These are phyloP conservation scores for Penicillium sp. DNA, from an alignment of 2,329 filamentous ascomycete genomes.

Conservation along the genomic window DNA sequence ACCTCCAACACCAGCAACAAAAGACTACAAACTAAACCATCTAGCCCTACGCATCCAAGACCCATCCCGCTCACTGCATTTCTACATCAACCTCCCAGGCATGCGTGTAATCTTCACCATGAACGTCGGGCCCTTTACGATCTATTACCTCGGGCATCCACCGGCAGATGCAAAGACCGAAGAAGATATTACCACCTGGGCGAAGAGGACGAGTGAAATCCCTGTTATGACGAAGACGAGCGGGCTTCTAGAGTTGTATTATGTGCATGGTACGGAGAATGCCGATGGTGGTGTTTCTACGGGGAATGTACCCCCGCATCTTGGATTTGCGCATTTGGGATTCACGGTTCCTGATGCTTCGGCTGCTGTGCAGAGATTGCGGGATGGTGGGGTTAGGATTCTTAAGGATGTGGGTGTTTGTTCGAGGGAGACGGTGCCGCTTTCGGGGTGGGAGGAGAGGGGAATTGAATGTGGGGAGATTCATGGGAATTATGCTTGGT, in stretches of 20 bases:
- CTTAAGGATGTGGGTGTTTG: slow-evolving; percentile 36
- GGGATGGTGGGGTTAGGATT: slow-evolving; percentile 29
- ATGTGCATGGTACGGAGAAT: slow-evolving; percentile 37
- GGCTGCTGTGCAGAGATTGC: slow-evolving; percentile 31
- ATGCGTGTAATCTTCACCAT: slow-evolving; percentile 42
- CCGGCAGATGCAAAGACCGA: slow-evolving; percentile 25
- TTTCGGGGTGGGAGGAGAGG: slow-evolving; percentile 36
- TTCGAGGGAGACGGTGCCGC: slow-evolving; percentile 29
- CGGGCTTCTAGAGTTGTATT: slow-evolving; percentile 39
- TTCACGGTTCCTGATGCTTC: slow-evolving; percentile 41
- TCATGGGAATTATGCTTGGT: slow-evolving; percentile 34
- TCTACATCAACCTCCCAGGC: slow-evolving; percentile 40
- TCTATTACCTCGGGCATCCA: slow-evolving; percentile 43
- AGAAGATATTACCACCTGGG: slow-evolving; percentile 31
- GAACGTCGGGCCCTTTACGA: slow-evolving; percentile 41
- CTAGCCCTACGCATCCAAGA: slow-evolving; percentile 39
- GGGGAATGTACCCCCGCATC: slow-evolving; percentile 35
- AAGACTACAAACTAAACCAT: slow-evolving; percentile 40
- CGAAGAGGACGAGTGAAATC: slow-evolving; percentile 26
- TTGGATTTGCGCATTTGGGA: slow-evolving; percentile 41
- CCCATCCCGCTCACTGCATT: slow-evolving; percentile 35
- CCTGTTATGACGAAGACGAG: slow-evolving; percentile 30
- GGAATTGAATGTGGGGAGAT: slow-evolving; percentile 35
- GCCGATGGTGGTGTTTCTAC: slow-evolving; percentile 21
- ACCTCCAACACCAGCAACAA: slow-evolving; percentile 27